Evolutionary conservation across 2,329 filamentous ascomycete genomes (phyloP), one percentile per base, ranked within the genome.

Genomic region (Thelonectria discophora): DNA sequence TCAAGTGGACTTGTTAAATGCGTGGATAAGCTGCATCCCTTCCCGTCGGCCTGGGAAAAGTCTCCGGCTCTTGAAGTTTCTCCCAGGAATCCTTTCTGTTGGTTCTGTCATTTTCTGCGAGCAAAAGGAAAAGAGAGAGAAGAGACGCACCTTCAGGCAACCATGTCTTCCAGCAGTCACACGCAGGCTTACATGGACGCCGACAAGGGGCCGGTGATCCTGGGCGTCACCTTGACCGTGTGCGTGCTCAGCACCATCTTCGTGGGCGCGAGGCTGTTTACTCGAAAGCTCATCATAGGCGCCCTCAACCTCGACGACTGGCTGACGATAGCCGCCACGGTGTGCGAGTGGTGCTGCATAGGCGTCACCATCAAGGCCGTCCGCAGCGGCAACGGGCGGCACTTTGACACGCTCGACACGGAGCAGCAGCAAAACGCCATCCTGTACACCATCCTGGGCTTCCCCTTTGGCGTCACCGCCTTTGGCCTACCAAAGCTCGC

Each of bases 401-500:
- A 82, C 64, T 71, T 76, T 27, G 64, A 60, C 13, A 68, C 73
- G 0, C 67, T 82, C 12, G 62, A 55, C 0, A 43, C 65, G 6
- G 59, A 72, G 0, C 67, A 80, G 6, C 65, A 77, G 48, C 62
- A 66, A 5, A 66, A 65, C 12, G 71, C 73, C 30, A 70, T 76
- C n/a, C 65, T 77, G 34, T 81, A 72, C 65, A 79, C 75, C 5
- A 69, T 77, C 12, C 66, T 74, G 39, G 75, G 72, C 18, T 80
- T 80, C 58, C 66, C 70, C 1, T 74, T 77, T 2, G 77, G 77
- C 4, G 66, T 81, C 10, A 62, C 78, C 60, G 76, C 77, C 2
- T 80, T 81, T 56, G 73, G 65, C 1, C 53, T 80, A 1, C 79
- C 79, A 5, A 81, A 81, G 67, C 70, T 80, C 10, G 78, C 78